phyloP scores from a whole-genome alignment of 352 stramenopile species.

The Halophytophthora batemanensis region DNA sequence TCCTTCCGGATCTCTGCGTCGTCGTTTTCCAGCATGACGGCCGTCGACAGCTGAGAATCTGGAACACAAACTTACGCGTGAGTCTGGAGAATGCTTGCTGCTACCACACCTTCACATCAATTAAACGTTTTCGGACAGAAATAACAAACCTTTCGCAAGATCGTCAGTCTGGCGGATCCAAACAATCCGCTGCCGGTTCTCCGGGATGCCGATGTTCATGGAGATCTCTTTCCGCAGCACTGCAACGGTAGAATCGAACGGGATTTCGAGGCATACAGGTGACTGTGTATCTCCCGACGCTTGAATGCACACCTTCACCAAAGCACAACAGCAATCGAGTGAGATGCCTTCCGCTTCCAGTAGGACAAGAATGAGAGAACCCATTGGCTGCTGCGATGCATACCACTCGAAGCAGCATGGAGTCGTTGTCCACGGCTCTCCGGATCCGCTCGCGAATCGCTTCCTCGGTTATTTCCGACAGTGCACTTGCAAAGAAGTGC shows the following conservation, averaged over 20 bases:
- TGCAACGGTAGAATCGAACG: slow-evolving; percentile 74
- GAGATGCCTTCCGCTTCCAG: not conserved
- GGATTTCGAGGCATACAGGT: slow-evolving; percentile 76
- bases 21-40: slow-evolving; percentile 69
- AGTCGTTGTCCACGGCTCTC: slow-evolving; percentile 82
- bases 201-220: slow-evolving; percentile 75
- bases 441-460: slow-evolving; percentile 80
- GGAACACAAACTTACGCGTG: slow-evolving; percentile 4
- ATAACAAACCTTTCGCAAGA: slow-evolving; percentile 68
- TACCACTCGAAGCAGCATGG: slow-evolving; percentile 84
- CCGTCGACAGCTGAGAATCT: slow-evolving; percentile 73
- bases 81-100: not conserved
- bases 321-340: not conserved
- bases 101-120: not conserved
- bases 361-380: not conserved
- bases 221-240: slow-evolving; percentile 78
- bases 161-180: slow-evolving; percentile 87
- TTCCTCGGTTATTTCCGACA: slow-evolving; percentile 83
- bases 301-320: slow-evolving; percentile 74
- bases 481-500: slow-evolving; percentile 79
- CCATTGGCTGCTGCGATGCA: slow-evolving; percentile 2
- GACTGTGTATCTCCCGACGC: slow-evolving; percentile 73
- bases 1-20: slow-evolving; percentile 71
- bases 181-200: slow-evolving; percentile 81
- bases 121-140: not conserved